Evolutionary conservation across 768 basidiomycete species (phyloP), one percentile per base, ranked within the genome.

Genomic region (Galerina sulciceps): DNA sequence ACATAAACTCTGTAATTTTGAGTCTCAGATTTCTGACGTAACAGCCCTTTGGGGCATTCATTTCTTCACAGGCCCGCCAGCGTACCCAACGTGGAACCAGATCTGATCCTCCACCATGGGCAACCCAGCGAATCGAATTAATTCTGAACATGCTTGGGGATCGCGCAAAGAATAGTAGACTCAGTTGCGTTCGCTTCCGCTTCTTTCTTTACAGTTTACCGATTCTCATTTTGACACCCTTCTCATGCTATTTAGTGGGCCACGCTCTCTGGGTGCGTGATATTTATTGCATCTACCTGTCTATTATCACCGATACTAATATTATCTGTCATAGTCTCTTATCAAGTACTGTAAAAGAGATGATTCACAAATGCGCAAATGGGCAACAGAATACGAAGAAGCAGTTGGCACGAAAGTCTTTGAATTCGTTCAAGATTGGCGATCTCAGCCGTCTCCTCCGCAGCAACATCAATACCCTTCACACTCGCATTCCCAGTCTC

Each of bases 381-480:
- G 85, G 88, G 82, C 79, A 50, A 73, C 75, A 37, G 84, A 87
- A 42, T 89, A 88, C 54, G 85, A 88, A 67, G 86, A 86, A 57
- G 69, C 82, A 17, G 89, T 84, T 82, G 90, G 90, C 18, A 82
- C 86, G 54, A 79, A 79, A 56, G 79, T 86, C 23, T 74, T 76
- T 23, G 85, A 87, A 55, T 74, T 76, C 55, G 79, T 72, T 37
- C 75, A 73, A 51, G 75, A 78, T 53, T 76, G 75, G 71, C 72
- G 72, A 18, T 66, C 73, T 43, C 74, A 71, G 45, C 70, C 76
- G 37, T 77, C 78, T 14, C 76, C 77, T 20, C 68, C 71, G 49
- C 66, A 70, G 35, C 70, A 73, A 55, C 74, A 74, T 62, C 71
- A 64, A 26, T 64, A 68, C 51, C 65, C 67, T 38, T 54, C 65